Evolutionary conservation across 768 basidiomycete species (phyloP), one percentile per base, ranked within the genome.

Genomic region (Phlegmacium glaucopus): DNA sequence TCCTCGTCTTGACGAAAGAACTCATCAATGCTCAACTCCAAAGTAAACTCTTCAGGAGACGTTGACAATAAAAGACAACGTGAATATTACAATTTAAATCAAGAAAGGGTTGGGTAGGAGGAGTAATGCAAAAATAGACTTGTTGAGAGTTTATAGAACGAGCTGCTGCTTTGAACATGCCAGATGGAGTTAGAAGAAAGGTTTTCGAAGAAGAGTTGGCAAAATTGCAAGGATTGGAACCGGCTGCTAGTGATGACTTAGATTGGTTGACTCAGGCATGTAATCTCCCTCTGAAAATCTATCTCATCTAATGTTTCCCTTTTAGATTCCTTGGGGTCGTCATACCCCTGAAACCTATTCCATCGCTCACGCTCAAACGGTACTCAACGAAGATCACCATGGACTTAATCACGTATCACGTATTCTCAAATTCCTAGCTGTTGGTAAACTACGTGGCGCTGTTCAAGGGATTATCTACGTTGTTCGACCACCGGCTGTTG

Each of bases 21-120:
- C 77, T 97, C 26, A 96, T 97, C 66, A 97, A 97, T 55, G 93
- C 94, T 0, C 93, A 97, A 62, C 70, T 98, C 41, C 95, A 96
- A 67, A 84, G 80, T 58, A 96, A 95, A 68, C 86, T 83, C n/a
- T n/a, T n/a, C 86, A 1, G 78, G 90, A 13, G 94, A 98, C 57
- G 94, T 98, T 1, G 93, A 98, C 61, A 82, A 72, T 74, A 96
- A 93, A 72, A 94, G 94, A 4, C 94, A 96, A 62, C 74, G 93
- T 45, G 94, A 96, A 69, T 94, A 94, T 56, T 96, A 94, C 94
- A 96, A 66, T 78, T 96, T 37, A 93, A 93, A 94, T 95, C 67
- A 95, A 95, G 76, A 94, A 91, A 70, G 94, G 95, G 65, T 75
- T 95, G 7, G 94, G 94, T 1, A 92, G 95, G 85, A 92, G 94